Evolutionary conservation across 2,329 filamentous ascomycete genomes (phyloP), one percentile per base, ranked within the genome.

Genomic region (Colletotrichum sp.): DNA sequence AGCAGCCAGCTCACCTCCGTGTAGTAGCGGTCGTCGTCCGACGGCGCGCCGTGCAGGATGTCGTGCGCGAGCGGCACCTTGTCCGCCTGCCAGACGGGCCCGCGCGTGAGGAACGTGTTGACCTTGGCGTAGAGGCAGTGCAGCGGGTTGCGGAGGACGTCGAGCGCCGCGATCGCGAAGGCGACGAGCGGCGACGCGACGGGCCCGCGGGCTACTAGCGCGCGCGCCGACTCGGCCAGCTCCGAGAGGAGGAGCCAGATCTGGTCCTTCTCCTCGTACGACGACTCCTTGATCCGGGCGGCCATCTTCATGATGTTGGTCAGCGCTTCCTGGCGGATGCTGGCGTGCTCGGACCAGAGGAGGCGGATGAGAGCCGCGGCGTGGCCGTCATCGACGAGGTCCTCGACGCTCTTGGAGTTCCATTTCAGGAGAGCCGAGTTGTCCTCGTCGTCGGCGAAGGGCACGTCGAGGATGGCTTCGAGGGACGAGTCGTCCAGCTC

Each of bases 81-180:
- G 74, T 94, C 91, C 21, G 93, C 81, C 14, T 92, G 89, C 96
- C 96, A 98, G 28, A 89, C 84, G 1, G 96, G 96, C 0, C 92
- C 91, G 67, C 92, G 92, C 26, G 95, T 95, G 43, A 98, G 90
- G 82, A 96, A 98, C 7, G 89, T 88, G 86, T 98, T 98, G 84
- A 97, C 87, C 82, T 98, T 98, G 73, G 92, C 91, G 82, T 98
- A 98, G 48, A 98, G 90, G 75, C 91, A 91, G 81, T 98, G 95
- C 18, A 95, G 89, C 1, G 96, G 96, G 76, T 95, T 93, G 26
- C 89, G 90, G 61, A 98, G 85, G 18, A 98, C 91, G 2, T 90
- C 86, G 9, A 98, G 87, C 2, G 93, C 92, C 77, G 92, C 91
- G 62, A 90, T 89, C 9, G 95, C 93, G 79, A 98, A 97, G 13